Evolutionary conservation across 2,329 filamentous ascomycete species (phyloP), one percentile per base, ranked within the genome.

Genomic region (Penicillium hesseltinei): DNA sequence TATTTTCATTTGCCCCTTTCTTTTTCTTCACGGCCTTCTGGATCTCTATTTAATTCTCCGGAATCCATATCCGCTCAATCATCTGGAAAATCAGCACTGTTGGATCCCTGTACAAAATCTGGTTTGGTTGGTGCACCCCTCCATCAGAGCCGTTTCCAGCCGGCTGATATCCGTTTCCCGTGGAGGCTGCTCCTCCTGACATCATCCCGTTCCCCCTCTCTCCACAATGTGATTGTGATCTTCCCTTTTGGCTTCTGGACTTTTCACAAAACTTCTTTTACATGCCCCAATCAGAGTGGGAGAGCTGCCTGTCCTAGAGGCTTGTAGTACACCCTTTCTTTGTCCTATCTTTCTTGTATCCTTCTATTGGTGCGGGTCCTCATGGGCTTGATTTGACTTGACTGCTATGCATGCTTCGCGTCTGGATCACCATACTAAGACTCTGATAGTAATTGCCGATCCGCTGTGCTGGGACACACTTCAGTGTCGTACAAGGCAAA

Each of bases 391-490:
- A 48, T 21, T 45, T 38, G 33, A 39, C 21, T 10, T 53, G 29
- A 56, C 54, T 46, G 42, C 46, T 57, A 46, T 46, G 40, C 51
- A 47, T 31, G 21, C 35, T 31, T 54, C 13, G 29, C 31, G 47
- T 61, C 46, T 61, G 23, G 49, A 52, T 57, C 46, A 29, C 45
- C 48, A 38, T 56, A 50, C 62, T 63, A 54, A 58, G 51, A 49
- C 27, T 39, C 43, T 61, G 52, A 58, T 58, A 57, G 47, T 54
- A 53, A 51, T 56, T 53, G 52, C 48, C 45, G 43, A 55, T 38
- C 54, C 59, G 54, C 21, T 54, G 50, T 58, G 35, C 39, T 55
- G 62, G 61, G 51, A 35, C 51, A 33, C 48, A 27, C 19, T 51
- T 13, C 44, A 56, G 51, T 38, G 51, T 62, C 31, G 57, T 49